phyloP scores from a whole-genome alignment of 345 rosid species.

The Eutrema yunnanense region DNA sequence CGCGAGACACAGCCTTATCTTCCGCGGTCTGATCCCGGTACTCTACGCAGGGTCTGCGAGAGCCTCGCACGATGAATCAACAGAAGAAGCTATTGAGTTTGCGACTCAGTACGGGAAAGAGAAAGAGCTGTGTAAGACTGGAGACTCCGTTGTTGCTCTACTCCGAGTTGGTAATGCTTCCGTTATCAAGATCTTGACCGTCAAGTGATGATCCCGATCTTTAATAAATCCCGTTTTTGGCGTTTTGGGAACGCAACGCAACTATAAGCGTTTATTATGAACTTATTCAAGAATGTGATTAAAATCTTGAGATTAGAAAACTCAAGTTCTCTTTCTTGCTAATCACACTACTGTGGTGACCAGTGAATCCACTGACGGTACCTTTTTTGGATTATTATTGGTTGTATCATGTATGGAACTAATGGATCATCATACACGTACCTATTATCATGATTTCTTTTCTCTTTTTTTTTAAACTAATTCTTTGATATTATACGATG shows the following conservation, averaged over 20 bases:
- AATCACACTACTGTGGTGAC: slow-evolving; percentile 4
- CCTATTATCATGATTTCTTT: background rate
- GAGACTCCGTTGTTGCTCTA: slow-evolving; percentile 88
- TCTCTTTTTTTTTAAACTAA: background rate
- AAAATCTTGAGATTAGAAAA: slow-evolving; percentile 26
- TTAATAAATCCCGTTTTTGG: background rate
- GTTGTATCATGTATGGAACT: slow-evolving; percentile 13
- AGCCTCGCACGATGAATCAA: slow-evolving; percentile 84
- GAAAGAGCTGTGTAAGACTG: slow-evolving; percentile 62
- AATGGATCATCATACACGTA: slow-evolving; percentile 17
- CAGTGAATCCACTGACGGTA: slow-evolving; percentile 22
- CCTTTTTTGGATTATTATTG: background rate
- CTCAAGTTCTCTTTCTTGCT: slow-evolving; percentile 25
- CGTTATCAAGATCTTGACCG: slow-evolving; percentile 85
- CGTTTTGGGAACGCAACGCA: background rate
- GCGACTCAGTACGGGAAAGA: slow-evolving; percentile 62
- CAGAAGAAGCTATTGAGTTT: slow-evolving; percentile 87
- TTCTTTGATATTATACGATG: background rate
- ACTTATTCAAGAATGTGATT: slow-evolving; percentile 21
- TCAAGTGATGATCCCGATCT: slow-evolving; percentile 35
- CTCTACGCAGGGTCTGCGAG: slow-evolving; percentile 86
- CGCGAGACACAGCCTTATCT: slow-evolving; percentile 87
- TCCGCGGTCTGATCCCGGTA: slow-evolving; percentile 79
- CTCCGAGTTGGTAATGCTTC: slow-evolving; percentile 90
- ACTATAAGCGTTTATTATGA: background rate